Evolutionary conservation across 106 monocot species (phyloP), one percentile per base, ranked within the genome.

Genomic region (Alisma plantagoaquatica): DNA sequence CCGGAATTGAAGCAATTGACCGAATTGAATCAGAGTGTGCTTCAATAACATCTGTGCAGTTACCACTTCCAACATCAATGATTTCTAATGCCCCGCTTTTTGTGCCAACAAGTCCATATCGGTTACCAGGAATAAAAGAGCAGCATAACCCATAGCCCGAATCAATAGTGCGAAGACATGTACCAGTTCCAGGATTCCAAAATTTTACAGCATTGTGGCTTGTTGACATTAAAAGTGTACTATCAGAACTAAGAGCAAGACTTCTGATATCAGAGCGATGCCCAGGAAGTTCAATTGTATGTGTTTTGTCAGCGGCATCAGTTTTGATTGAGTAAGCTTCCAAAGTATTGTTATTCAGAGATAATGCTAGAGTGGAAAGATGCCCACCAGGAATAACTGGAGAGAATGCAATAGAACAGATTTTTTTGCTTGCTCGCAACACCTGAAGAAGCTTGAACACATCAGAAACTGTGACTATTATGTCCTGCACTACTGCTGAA

Each of bases 181-280:
- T 50, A 23, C 89, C 98, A 30, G 85, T 81, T 28, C 78, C 81
- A 20, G 85, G 81, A 54, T 98, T 98, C 98, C 98, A 98, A 58
- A 98, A 82, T 65, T 98, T 98, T 3, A 79, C 82, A 38, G 81
- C 71, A 79, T 90, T 98, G 51, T 98, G 90, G 49, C 98, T 90
- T 19, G 90, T 98, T 22, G 98, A 98, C 68, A 98, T 46, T 54
- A 98, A 54, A 24, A 98, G 73, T 24, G 72, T 79, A 41, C 65
- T 64, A 33, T 98, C 98, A 11, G 81, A 81, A 53, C 82, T 90
- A 20, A 98, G 66, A 2, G 78, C 47, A 31, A 98, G 64, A 74
- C 89, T 90, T 60, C 98, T 81, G 49, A 98, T 68, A 73, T 78
- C 84, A 25, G 98, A 98, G 15, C 89, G 80, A 70, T 98, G 98